These are phyloP conservation scores for Capsicum chinense DNA, from an alignment of 257 asterid species.

Conservation along the genomic window DNA sequence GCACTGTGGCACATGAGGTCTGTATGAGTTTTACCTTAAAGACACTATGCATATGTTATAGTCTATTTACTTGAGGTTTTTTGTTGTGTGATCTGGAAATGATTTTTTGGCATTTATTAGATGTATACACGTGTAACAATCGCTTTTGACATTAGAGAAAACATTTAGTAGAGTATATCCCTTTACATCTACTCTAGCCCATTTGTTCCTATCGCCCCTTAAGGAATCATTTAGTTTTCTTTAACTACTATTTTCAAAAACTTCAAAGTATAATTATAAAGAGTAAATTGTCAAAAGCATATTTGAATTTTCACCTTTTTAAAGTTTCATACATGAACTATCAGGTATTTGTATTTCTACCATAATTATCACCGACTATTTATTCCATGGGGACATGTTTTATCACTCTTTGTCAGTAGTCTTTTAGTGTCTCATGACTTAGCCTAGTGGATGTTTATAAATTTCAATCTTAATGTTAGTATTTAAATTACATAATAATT, in stretches of 20 bases:
- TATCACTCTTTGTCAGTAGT: no score
- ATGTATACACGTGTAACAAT: not conserved
- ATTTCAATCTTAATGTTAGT: not conserved
- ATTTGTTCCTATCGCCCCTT: not conserved
- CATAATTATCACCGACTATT: no score
- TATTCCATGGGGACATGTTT: not conserved
- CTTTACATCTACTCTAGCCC: not conserved
- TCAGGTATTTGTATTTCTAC: no score
- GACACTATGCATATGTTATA: not conserved
- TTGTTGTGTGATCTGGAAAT: not conserved
- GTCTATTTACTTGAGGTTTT: not conserved
- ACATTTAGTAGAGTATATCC: not conserved
- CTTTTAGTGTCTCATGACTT: not conserved
- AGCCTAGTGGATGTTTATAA: not conserved
- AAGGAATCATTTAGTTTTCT: not conserved
- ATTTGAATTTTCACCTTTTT: no score
- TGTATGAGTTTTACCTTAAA: conserved; percentile 11
- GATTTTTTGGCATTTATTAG: not conserved
- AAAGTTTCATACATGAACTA: no score
- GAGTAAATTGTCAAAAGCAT: no score
- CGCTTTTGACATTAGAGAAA: not conserved
- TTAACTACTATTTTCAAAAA: not conserved
- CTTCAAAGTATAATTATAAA: not conserved
- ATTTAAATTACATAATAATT: no score
- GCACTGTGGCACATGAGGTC: conserved; percentile 85